Evolutionary conservation across 768 basidiomycete species (phyloP), one percentile per base, ranked within the genome.

Genomic region (Lactifluus pinguis): DNA sequence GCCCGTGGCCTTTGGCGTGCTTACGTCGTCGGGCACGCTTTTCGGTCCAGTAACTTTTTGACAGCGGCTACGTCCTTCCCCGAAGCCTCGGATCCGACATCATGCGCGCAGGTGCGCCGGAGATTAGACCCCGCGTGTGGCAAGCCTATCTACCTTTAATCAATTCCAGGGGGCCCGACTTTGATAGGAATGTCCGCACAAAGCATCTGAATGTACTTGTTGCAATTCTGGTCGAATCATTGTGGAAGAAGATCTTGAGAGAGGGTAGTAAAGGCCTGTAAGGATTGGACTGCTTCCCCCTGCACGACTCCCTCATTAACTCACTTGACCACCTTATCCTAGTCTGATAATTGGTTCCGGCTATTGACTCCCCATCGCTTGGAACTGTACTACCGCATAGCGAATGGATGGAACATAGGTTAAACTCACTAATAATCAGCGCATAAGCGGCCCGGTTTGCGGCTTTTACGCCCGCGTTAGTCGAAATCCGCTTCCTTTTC

Each of bases 81-180:
- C 39, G 47, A n/a, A 9, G 42, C 55, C 50, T 61, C 60, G 55
- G 60, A 53, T 48, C 55, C 55, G 50, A 57, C 57, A 51, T 48
- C 38, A 47, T 55, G 50, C 30, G 36, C 50, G 19, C 25, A 25
- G 25, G 25, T 25, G 44, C 50, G 36, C 49, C 55, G 60, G 60
- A 61, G 49, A 61, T 56, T 56, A 48, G 15, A 14, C 29, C 38
- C 50, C 60, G 55, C 60, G 50, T 57, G 60, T 57, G 60, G 39
- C 50, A 36, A 61, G 55, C 44, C 19, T 49, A 47, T 56, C 50
- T 61, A 3, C 34, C 25, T 29, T 45, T 36, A 14, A 55, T 47
- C 54, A 47, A 36, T 36, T 47, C 1, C 44, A 45, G 32, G 19
- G 42, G 15, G n/a, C 42, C 45, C 25, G 21, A 47, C 19, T 8